Evolutionary conservation across 2,329 filamentous ascomycete genomes (phyloP).

Genomic region (Epichloe typhina): DNA sequence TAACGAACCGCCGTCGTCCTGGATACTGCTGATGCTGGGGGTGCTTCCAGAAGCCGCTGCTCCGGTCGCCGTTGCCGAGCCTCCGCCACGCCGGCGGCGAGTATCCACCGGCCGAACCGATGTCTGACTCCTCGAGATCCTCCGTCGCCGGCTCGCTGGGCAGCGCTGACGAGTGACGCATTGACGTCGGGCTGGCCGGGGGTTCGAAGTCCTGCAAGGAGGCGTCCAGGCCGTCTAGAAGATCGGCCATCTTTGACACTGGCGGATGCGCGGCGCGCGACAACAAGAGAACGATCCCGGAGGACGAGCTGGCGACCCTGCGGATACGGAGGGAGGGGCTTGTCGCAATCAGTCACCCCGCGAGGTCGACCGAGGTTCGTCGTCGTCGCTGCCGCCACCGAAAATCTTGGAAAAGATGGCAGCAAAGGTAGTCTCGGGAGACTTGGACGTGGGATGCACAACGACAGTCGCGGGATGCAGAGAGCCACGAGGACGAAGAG

Average conservation of each 20-base stretch:
- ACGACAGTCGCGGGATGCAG: slow-evolving; percentile 27
- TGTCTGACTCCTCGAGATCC: slow-evolving; percentile 31
- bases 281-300: slow-evolving; percentile 19
- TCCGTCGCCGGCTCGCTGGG: slow-evolving; percentile 23
- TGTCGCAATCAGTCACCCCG: slow-evolving; percentile 11
- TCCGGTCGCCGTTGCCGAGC: slow-evolving; percentile 45
- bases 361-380: slow-evolving; percentile 1
- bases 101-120: slow-evolving; percentile 40
- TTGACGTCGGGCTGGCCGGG: slow-evolving; percentile 26
- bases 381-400: not conserved
- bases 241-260: slow-evolving; percentile 18
- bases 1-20: slow-evolving; percentile 3
- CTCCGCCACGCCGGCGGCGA: slow-evolving; percentile 48
- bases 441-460: slow-evolving; percentile 20
- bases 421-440: slow-evolving; percentile 18
- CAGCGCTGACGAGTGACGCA: slow-evolving; percentile 18
- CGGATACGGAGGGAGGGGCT: slow-evolving; percentile 15
- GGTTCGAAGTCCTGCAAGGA: slow-evolving; percentile 43
- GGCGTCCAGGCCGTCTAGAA: slow-evolving; percentile 32
- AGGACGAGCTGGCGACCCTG: slow-evolving; percentile 16
- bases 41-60: slow-evolving; percentile 43
- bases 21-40: slow-evolving; percentile 2
- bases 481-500: slow-evolving; percentile 37
- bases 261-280: slow-evolving; percentile 5
- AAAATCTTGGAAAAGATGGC: slow-evolving; percentile 1